Conservation (phyloP, 2,329 filamentous ascomycete species). For the Teratosphaeria viscida region DNA sequence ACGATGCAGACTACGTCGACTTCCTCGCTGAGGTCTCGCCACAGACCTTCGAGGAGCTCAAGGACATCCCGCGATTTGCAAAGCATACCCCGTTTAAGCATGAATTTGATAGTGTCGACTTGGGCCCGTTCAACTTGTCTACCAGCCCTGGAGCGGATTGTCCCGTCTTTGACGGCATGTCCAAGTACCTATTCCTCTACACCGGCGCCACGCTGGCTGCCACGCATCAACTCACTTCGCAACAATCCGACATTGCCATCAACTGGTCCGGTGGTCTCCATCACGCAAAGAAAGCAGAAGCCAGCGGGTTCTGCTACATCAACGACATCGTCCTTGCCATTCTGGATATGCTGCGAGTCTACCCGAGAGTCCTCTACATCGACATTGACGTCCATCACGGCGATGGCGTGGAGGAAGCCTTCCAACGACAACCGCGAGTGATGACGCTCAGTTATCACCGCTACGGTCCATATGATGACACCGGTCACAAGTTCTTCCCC, state of each 20-base stretch:
- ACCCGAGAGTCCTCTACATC: conserved; percentile 84
- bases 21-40: conserved; percentile 50
- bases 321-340: conserved; percentile 97
- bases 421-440: conserved; percentile 79
- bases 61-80: conserved; percentile 36
- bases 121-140: conserved; percentile 62
- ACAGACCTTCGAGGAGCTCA: conserved; percentile 40
- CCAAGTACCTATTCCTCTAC: conserved; percentile 90
- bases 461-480: conserved; percentile 65
- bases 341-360: conserved; percentile 70
- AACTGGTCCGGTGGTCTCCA: conserved; percentile 96
- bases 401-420: conserved; percentile 83
- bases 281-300: conserved; percentile 89
- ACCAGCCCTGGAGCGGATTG: conserved; percentile 65
- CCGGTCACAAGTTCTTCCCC: conserved; percentile 47
- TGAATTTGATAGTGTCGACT: conserved; percentile 32
- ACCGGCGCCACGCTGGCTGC: conserved; percentile 85
- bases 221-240: conserved; percentile 74
- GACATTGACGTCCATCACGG: conserved; percentile 90
- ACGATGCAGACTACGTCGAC: conserved; percentile 80
- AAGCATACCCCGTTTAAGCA: conserved; percentile 30
- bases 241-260: conserved; percentile 88
- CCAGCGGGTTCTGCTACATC: conserved; percentile 95
- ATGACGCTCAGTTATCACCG: conserved; percentile 96
- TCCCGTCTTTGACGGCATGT: conserved; percentile 90